Percentiles rank a stretch among this genome's conserved stretches.
Conservation (phyloP, 225 moss, liverwort and hornwort species). For the Climacium dendroides region DNA sequence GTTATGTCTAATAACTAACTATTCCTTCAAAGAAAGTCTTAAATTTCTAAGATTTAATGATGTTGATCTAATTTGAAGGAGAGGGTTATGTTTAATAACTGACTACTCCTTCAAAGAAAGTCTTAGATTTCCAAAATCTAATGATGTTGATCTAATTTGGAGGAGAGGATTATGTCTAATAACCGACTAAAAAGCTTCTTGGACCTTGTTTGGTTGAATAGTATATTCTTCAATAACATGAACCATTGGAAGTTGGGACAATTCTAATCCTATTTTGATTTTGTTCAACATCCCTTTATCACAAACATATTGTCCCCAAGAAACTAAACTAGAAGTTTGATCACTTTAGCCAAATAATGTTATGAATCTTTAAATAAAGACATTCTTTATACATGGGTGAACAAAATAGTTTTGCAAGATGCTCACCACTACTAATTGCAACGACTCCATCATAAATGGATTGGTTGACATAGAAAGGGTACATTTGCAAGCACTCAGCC, state of each 20-base stretch:
- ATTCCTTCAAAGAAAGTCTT: too few relatives aligned
- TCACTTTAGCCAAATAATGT: neutral
- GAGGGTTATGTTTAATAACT: neutral
- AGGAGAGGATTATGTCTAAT: neutral
- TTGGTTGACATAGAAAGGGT: constrained; percentile 16
- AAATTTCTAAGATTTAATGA: neutral
- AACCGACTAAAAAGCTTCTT: neutral
- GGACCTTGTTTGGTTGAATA: neutral
- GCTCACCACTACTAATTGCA: constrained; percentile 22
- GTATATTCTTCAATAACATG: neutral
- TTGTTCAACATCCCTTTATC: neutral
- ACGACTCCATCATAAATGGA: neutral
- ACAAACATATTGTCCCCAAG: neutral
- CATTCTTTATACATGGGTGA: too few relatives aligned
- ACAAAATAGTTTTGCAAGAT: neutral
- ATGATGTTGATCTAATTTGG: neutral
- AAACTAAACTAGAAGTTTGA: neutral
- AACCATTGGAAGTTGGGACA: neutral
- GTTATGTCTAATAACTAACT: too few relatives aligned
- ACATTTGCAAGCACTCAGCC: neutral
- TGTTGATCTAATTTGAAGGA: neutral
- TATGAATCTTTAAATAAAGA: neutral
- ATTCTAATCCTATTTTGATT: neutral
- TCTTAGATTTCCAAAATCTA: neutral
- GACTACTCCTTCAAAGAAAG: neutral